A percentile compares a stretch with the other conserved stretches of the same genome.
phyloP scores from a whole-genome alignment of 495 filamentous ascomycete species.

The Pseudevernia furfuracea region DNA sequence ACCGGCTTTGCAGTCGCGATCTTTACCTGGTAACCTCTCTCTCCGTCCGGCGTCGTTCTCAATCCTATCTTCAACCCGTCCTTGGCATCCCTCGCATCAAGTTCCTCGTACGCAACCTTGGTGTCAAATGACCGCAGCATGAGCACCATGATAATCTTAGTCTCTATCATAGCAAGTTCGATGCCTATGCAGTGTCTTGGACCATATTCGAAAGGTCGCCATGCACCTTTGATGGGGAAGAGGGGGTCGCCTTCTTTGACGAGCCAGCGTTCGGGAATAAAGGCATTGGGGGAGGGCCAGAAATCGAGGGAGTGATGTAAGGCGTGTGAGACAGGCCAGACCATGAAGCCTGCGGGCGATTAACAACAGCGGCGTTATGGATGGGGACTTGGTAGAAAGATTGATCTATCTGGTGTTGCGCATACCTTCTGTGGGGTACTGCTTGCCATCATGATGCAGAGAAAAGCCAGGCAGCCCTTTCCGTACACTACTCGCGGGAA shows the following conservation, averaged over 20 bases:
- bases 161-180: slow-evolving; percentile 43
- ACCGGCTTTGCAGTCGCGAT: slow-evolving; percentile 8
- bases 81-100: slow-evolving; percentile 7
- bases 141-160: slow-evolving; percentile 39
- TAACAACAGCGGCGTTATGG: too few relatives aligned
- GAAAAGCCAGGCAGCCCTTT: slow-evolving; percentile 14
- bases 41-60: slow-evolving; percentile 16
- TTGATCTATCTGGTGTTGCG: too few relatives aligned
- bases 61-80: not conserved
- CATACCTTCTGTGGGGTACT: slow-evolving; percentile 18
- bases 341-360: slow-evolving; percentile 10
- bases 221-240: slow-evolving; percentile 37
- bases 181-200: slow-evolving; percentile 49
- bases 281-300: slow-evolving; percentile 21
- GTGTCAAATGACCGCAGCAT: slow-evolving; percentile 43
- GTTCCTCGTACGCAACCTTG: slow-evolving; percentile 38
- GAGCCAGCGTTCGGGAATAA: slow-evolving; percentile 28
- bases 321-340: slow-evolving; percentile 14
- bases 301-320: slow-evolving; percentile 8
- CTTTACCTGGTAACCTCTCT: slow-evolving; percentile 17
- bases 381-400: too few relatives aligned
- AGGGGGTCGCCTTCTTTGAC: slow-evolving; percentile 19
- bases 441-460: slow-evolving; percentile 16
- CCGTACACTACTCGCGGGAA: slow-evolving; percentile 18
- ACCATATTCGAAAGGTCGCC: slow-evolving; percentile 46